Conservation (phyloP, 108 stramenopile species). For the Bacterosira constricta region DNA sequence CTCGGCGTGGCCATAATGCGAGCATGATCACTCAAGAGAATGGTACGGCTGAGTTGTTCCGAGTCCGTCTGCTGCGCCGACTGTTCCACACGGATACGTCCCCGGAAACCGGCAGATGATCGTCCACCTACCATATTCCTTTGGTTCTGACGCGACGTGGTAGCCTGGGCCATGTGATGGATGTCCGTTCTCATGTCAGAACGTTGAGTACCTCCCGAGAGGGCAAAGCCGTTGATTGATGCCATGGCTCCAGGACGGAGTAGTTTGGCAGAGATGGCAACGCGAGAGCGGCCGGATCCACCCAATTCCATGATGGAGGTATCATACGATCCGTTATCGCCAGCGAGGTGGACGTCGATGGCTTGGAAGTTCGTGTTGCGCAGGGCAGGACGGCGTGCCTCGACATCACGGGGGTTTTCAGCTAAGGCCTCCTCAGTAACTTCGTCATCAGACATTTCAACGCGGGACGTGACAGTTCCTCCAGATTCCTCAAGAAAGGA, state of each 20-base stretch:
- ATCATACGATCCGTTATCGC: conserved; percentile 64
- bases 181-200: conserved; percentile 90
- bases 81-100: conserved; percentile 93
- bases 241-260: conserved; percentile 68
- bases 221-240: conserved; percentile 72
- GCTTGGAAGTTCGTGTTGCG: conserved; percentile 82
- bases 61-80: conserved; percentile 92
- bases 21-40: conserved; percentile 85
- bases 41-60: conserved; percentile 87
- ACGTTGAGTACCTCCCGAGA: conserved; percentile 85
- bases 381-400: conserved; percentile 68
- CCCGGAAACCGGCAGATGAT: conserved; percentile 87
- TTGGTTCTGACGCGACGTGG: conserved; percentile 82
- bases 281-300: conserved; percentile 78
- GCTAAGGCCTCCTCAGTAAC: neutral
- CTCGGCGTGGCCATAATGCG: conserved; percentile 90
- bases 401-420: conserved; percentile 61
- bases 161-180: conserved; percentile 88
- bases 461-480: conserved; percentile 69
- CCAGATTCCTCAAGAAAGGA: conserved; percentile 85
- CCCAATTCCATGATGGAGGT: conserved; percentile 77
- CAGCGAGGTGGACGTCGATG: conserved; percentile 81
- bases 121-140: conserved; percentile 92
- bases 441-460: conserved; percentile 63
- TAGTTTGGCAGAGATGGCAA: conserved; percentile 68